Conservation (phyloP, 2,329 filamentous ascomycete species). For the Sordariomycetes sp. region DNA sequence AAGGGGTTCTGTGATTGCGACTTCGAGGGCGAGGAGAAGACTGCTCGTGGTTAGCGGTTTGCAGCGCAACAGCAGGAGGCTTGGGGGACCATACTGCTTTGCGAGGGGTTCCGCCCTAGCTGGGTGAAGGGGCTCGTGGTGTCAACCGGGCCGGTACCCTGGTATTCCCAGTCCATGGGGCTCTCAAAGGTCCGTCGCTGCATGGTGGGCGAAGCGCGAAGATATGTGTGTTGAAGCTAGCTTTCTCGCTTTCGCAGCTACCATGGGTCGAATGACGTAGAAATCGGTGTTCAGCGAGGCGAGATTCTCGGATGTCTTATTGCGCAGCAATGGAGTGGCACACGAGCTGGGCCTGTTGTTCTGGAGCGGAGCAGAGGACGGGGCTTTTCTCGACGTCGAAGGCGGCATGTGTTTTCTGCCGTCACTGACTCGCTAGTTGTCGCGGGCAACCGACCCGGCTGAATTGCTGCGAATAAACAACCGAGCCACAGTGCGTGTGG, state of each 20-base stretch:
- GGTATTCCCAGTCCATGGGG: conserved; percentile 59
- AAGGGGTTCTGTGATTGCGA: background rate
- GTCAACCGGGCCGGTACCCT: conserved; percentile 45
- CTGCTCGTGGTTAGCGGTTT: background rate
- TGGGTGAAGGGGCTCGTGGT: conserved; percentile 52
- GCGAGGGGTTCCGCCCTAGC: conserved; percentile 27
- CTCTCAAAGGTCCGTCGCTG: conserved; percentile 46
- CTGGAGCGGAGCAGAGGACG: background rate
- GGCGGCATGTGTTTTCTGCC: background rate
- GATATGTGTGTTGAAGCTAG: background rate
- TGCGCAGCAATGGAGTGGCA: too few species aligned
- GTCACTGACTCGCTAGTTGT: conserved; percentile 8
- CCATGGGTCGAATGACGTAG: background rate
- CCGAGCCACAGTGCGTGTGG: background rate
- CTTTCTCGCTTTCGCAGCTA: background rate
- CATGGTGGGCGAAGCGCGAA: conserved; percentile 20
- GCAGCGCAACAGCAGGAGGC: background rate
- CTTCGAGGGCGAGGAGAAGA: conserved; percentile 1
- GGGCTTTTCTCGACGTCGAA: background rate
- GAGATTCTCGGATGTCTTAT: too few species aligned
- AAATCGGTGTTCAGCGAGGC: background rate
- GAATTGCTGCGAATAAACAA: conserved; percentile 12
- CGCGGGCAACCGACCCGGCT: conserved; percentile 15
- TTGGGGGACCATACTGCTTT: conserved; percentile 25
- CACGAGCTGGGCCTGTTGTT: background rate